These are phyloP conservation scores for Pharnaceum exiguum DNA, from an alignment of 148 eudicot species.

Conservation along the genomic window DNA sequence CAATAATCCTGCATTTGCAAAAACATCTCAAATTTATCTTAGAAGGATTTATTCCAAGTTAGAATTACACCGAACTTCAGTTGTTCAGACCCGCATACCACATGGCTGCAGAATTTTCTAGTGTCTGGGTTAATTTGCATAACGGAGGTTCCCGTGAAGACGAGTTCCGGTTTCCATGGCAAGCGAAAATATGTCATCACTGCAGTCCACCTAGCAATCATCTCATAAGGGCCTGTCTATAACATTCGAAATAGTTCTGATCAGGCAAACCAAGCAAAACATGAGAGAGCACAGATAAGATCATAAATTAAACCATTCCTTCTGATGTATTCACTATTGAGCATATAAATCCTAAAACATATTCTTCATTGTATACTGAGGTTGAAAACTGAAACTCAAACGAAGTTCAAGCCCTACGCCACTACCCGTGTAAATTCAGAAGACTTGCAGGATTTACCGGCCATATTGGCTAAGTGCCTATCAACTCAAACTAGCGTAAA, in stretches of 20 bases:
- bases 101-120: slow-evolving; percentile 82
- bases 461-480: too few species aligned
- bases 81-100: slow-evolving; percentile 28
- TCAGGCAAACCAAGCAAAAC: slow-evolving; percentile 21
- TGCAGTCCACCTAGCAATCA: slow-evolving; percentile 98
- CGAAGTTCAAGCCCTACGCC: too few species aligned
- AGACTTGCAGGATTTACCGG: too few species aligned
- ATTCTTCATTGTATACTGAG: too few species aligned
- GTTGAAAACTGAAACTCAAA: too few species aligned
- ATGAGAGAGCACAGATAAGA: background rate
- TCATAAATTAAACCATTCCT: too few species aligned
- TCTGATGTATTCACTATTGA: too few species aligned
- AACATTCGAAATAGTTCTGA: too few species aligned
- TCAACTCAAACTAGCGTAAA: background rate
- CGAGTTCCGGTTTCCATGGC: slow-evolving; percentile 93
- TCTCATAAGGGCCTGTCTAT: slow-evolving; percentile 93
- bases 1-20: slow-evolving; percentile 63
- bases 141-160: slow-evolving; percentile 90
- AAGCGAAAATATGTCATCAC: slow-evolving; percentile 66
- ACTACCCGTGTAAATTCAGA: too few species aligned
- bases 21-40: background rate
- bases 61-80: too few species aligned
- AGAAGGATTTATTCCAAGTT: background rate
- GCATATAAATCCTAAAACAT: too few species aligned
- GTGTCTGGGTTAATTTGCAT: slow-evolving; percentile 92